Base-by-base conservation (phyloP, 1,284 basidiomycete species). In the Xerocomus amazonicus region DNA sequence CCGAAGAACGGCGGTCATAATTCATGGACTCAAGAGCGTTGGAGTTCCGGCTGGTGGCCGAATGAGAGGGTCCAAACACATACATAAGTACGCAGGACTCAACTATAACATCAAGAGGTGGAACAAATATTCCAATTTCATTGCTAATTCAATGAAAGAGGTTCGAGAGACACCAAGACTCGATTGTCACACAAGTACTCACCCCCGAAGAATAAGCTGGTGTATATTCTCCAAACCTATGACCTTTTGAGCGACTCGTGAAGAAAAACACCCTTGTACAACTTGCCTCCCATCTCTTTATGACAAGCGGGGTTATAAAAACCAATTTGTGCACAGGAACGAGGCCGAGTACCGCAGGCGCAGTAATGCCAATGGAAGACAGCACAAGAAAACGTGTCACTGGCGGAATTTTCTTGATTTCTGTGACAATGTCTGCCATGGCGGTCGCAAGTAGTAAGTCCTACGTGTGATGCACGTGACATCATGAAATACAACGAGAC, bases 351-450 rank as follows among this genome's bases (percentile, higher is more conserved):
- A 89, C 66, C 34, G 78, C 73, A 0, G 90, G 79, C 0, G 86
- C 31, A 0, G 90, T 81, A 34, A 92, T 70, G 0, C 70, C 78
- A 2, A 86, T 62, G 3, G 82, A 80, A 1, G 87, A 83, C 9
- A 70, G 73, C 45, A 83, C 76, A 17, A 92, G 66, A 52, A 84
- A 81, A 29, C 91, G 80, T 3, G 92, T 94, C 17, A 95, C 87
- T 40, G 90, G 87, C 0, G 92, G 92, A 3, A 95, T 90, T 71
- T 92, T 91, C 57, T 74, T 76, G 46, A 92, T 68, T 71, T 91
- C 88, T 32, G 76, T 70, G 1, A 73, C 19, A 28, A 82, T 61
- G 19, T 71, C 68, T 40, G 61, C 54, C 63, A 65, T 65, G 13
- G 19, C 19, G 4, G 19, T 23, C 19, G 19, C 19, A 23, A 23